Conservation (phyloP, 75 land plant genomes). For the Cryptomeria japonica region DNA sequence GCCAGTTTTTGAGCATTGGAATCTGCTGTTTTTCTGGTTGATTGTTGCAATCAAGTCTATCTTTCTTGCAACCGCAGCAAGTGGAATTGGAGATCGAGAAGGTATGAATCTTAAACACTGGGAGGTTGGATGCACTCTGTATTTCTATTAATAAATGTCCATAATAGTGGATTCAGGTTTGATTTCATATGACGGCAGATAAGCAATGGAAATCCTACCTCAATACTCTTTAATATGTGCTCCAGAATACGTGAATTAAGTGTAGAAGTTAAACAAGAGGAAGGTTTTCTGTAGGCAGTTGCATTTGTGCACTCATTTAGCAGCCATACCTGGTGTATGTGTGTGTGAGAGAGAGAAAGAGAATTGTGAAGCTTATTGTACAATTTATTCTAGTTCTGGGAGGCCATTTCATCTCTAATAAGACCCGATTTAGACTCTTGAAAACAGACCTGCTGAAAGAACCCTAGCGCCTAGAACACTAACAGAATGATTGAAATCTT, state of each 20-base stretch:
- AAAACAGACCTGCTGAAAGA: not conserved
- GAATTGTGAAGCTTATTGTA: not conserved
- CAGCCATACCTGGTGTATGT: not conserved
- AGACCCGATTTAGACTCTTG: not conserved
- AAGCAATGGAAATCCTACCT: not conserved
- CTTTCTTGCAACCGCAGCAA: not conserved
- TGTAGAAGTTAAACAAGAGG: not conserved
- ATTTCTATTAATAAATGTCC: not conserved
- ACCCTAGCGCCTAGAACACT: not conserved
- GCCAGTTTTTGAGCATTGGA: not conserved
- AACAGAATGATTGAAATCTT: not conserved
- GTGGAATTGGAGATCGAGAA: conserved; percentile 5
- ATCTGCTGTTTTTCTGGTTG: not conserved
- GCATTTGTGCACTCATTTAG: conserved; percentile 3
- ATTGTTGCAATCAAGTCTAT: not conserved
- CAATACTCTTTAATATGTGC: too few species aligned
- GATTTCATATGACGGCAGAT: not conserved
- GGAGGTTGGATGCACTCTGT: not conserved
- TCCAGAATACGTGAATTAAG: not conserved
- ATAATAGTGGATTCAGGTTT: not conserved
- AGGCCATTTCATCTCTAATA: not conserved
- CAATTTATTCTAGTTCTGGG: not conserved
- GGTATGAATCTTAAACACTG: conserved; percentile 1
- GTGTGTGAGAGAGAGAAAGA: not conserved
- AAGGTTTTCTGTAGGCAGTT: not conserved